These are phyloP conservation scores for Sporothrix pallida DNA, from an alignment of 2,329 filamentous ascomycete species.

Conservation along the genomic window DNA sequence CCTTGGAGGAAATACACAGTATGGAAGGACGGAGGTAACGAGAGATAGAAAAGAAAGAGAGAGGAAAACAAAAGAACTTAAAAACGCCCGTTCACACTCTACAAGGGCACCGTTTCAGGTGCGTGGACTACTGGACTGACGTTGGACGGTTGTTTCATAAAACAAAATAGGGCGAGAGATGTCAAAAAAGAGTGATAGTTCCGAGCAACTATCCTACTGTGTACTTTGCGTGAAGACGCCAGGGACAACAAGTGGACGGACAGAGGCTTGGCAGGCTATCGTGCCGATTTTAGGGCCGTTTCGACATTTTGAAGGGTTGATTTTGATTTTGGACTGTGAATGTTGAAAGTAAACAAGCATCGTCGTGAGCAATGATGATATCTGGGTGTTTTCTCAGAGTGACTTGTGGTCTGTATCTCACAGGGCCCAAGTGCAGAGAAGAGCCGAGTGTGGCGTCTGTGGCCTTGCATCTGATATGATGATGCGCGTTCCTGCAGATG, in stretches of 20 bases:
- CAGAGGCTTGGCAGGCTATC: conserved; percentile 12
- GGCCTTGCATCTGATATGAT: not conserved
- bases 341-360: not conserved
- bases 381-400: not conserved
- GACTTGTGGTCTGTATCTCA: not conserved
- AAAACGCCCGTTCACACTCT: conserved; percentile 12
- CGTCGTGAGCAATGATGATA: not conserved
- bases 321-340: not conserved
- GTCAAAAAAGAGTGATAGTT: not conserved
- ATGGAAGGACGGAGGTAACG: no score
- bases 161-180: not conserved
- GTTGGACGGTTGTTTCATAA: conserved; percentile 29
- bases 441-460: not conserved
- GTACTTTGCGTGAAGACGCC: no score
- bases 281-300: conserved; percentile 20
- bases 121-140: conserved; percentile 1
- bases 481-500: conserved; percentile 17
- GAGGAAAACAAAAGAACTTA: no score
- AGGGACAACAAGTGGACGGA: not conserved
- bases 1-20: not conserved
- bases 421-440: not conserved
- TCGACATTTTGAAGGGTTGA: not conserved
- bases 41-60: not conserved
- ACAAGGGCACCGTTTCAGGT: conserved; percentile 24
- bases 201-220: not conserved